These are phyloP conservation scores for Trichosporon ovoides DNA, from an alignment of 1,284 basidiomycete species.

Conservation along the genomic window DNA sequence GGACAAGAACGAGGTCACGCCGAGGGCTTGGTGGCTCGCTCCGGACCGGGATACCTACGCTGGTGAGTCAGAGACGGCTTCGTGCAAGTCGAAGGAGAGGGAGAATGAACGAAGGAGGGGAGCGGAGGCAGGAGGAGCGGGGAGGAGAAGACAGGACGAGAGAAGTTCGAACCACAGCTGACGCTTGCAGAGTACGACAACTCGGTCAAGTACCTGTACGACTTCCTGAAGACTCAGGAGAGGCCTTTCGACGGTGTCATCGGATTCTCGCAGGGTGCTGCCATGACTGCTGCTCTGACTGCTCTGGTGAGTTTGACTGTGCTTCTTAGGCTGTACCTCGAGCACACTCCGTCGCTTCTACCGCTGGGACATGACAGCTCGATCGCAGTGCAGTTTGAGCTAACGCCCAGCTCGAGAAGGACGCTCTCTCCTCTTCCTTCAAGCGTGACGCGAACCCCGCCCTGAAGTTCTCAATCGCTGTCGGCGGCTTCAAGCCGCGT, in stretches of 20 bases:
- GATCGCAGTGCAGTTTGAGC: too few relatives aligned
- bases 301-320: conserved; percentile 58
- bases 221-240: conserved; percentile 43
- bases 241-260: conserved; percentile 60
- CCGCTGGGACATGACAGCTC: too few relatives aligned
- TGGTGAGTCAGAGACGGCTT: too few relatives aligned
- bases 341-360: too few relatives aligned
- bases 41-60: conserved; percentile 10
- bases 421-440: conserved; percentile 60
- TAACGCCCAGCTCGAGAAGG: conserved; percentile 53
- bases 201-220: conserved; percentile 50
- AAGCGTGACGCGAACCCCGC: conserved; percentile 58
- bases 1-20: not conserved
- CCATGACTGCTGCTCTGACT: conserved; percentile 66
- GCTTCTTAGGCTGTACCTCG: too few relatives aligned
- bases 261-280: conserved; percentile 79
- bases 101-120: too few relatives aligned
- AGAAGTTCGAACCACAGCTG: not conserved
- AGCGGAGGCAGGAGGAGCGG: too few relatives aligned
- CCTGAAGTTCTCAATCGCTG: conserved; percentile 63
- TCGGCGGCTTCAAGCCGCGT: conserved; percentile 45
- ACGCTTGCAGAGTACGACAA: conserved; percentile 57
- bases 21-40: conserved; percentile 10
- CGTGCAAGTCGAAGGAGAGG: too few relatives aligned
- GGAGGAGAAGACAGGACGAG: too few relatives aligned